Percentiles rank a stretch among this genome's conserved stretches.
Conservation (phyloP, 2,329 filamentous ascomycete genomes). For the Fusarium cicatricum region DNA sequence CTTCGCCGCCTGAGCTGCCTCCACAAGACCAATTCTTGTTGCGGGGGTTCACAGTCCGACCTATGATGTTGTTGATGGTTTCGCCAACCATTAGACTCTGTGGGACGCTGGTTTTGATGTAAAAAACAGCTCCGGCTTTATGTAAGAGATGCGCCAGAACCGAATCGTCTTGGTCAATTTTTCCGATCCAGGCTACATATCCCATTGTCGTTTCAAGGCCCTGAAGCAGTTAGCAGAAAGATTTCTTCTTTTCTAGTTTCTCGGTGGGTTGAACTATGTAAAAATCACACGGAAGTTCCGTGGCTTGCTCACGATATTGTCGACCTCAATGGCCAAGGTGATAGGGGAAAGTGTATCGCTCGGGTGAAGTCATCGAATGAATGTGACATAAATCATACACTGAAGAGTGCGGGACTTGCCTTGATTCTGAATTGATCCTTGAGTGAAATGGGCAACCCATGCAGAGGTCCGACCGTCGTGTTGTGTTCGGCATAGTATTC, state of each 20-base stretch:
- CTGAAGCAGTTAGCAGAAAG: constrained; percentile 5
- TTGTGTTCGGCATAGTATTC: constrained; percentile 51
- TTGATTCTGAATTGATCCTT: constrained; percentile 55
- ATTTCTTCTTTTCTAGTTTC: too few species aligned
- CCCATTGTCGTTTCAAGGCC: constrained; percentile 58
- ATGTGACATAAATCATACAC: too few species aligned
- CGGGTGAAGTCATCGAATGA: too few species aligned
- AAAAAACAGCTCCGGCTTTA: constrained; percentile 42
- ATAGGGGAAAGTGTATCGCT: too few species aligned
- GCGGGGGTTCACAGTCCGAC: constrained; percentile 46
- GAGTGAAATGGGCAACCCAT: constrained; percentile 66
- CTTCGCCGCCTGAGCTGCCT: constrained; percentile 51
- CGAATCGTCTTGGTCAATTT: constrained; percentile 43
- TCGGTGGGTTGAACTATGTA: too few species aligned
- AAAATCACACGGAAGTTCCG: too few species aligned
- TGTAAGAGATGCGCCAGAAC: constrained; percentile 42
- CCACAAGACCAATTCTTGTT: constrained; percentile 46
- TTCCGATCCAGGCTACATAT: constrained; percentile 45
- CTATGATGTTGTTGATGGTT: constrained; percentile 46
- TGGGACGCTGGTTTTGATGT: constrained; percentile 38
- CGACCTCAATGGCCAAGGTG: too few species aligned
- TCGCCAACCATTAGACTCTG: constrained; percentile 35
- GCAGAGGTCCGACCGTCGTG: constrained; percentile 63
- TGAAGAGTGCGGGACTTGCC: background rate
- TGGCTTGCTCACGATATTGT: too few species aligned